Evolutionary conservation across 371 early-diverging fungal species (phyloP).

Genomic region (Syncephalastrum contaminatum): DNA sequence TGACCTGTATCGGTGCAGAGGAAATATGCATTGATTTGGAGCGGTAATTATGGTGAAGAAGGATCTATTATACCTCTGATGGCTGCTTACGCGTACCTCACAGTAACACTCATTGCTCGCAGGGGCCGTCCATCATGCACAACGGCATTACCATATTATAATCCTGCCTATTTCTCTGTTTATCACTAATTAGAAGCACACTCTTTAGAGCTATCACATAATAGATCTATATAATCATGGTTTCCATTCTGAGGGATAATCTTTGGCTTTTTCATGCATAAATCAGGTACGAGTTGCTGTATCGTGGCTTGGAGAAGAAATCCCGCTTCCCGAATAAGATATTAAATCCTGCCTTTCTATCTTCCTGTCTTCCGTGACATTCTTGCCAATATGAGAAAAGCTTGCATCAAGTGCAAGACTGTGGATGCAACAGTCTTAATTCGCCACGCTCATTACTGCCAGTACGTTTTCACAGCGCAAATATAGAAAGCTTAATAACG

Average conservation of each 20-base stretch:
- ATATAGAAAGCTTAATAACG: background rate
- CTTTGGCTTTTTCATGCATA: background rate
- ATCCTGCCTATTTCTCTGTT: too few species aligned
- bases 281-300: background rate
- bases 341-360: background rate
- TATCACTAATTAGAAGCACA: too few species aligned
- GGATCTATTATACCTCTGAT: too few species aligned
- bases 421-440: slow-evolving; percentile 61
- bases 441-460: slow-evolving; percentile 77
- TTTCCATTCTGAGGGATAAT: background rate
- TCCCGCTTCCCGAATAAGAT: background rate
- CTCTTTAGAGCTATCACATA: too few species aligned
- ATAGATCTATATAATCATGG: too few species aligned
- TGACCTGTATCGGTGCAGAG: too few species aligned
- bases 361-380: background rate
- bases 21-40: too few species aligned
- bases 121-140: too few species aligned
- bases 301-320: background rate
- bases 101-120: too few species aligned
- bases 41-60: too few species aligned
- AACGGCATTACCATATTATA: too few species aligned
- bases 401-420: slow-evolving; percentile 80
- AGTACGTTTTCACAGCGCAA: slow-evolving; percentile 37
- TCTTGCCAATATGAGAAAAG: background rate
- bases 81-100: too few species aligned